Percentiles rank a stretch among this genome's conserved stretches.
phyloP scores from a whole-genome alignment of 495 filamentous ascomycete species.

The Hypoxylon cercidicola region DNA sequence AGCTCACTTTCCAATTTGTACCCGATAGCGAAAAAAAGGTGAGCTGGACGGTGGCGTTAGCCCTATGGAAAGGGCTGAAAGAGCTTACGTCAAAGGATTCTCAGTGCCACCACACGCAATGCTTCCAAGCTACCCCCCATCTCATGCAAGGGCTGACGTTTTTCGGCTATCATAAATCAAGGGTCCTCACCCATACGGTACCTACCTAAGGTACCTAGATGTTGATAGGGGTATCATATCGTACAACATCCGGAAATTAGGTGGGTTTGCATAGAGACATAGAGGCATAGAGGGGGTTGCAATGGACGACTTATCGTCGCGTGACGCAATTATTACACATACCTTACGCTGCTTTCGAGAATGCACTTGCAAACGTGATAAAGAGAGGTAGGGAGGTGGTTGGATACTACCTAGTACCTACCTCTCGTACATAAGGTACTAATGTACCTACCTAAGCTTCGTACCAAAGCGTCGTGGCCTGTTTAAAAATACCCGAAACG shows the following conservation, averaged over 20 bases:
- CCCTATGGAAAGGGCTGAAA: slow-evolving; percentile 34
- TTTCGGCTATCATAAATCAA: neutral
- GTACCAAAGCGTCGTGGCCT: slow-evolving; percentile 18
- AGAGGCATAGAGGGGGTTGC: neutral
- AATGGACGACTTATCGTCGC: neutral
- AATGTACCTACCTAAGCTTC: neutral
- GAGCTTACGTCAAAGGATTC: slow-evolving; percentile 28
- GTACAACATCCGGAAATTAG: no score
- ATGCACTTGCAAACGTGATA: no score
- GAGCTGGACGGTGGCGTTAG: slow-evolving; percentile 19
- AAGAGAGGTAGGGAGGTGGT: no score
- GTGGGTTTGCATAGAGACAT: no score
- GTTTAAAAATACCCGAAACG: slow-evolving; percentile 35
- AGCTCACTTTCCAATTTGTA: neutral
- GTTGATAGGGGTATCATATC: no score
- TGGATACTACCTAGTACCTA: neutral
- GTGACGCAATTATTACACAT: no score
- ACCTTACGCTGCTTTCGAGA: no score
- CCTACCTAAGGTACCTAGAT: no score
- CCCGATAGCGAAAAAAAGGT: neutral
- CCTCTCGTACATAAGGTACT: neutral
- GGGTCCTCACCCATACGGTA: neutral
- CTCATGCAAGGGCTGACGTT: slow-evolving; percentile 35
- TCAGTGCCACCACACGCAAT: slow-evolving; percentile 19
- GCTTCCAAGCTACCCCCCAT: neutral